A percentile compares a stretch with the other conserved stretches of the same genome.
Evolutionary conservation across 495 filamentous ascomycete species (phyloP).

Genomic region (Hypoxylon crocopeplum): DNA sequence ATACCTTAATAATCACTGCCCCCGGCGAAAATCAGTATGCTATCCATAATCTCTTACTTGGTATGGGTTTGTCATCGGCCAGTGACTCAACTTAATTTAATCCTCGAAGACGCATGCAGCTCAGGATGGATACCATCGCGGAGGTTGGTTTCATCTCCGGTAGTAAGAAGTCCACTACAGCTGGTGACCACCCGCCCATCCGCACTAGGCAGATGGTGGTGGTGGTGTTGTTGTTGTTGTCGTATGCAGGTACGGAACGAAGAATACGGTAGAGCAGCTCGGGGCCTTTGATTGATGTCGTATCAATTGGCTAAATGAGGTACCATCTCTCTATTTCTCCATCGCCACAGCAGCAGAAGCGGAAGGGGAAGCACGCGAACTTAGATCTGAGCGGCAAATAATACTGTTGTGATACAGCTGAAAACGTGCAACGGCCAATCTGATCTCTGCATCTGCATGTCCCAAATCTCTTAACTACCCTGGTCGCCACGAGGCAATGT

Average conservation of each 20-base stretch:
- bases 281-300: constrained; percentile 18
- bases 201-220: constrained; percentile 4
- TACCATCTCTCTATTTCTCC: constrained; percentile 24
- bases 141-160: constrained; percentile 14
- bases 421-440: constrained; percentile 24
- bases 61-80: constrained; percentile 25
- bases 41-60: constrained; percentile 17
- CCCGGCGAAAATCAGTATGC: background rate
- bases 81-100: constrained; percentile 18
- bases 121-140: constrained; percentile 8
- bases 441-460: constrained; percentile 7
- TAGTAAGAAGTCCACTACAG: background rate
- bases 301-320: constrained; percentile 28
- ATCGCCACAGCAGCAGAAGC: background rate
- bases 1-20: too few species aligned
- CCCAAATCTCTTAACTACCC: background rate
- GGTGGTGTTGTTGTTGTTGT: background rate
- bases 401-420: constrained; percentile 26
- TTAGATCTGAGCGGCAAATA: constrained; percentile 27
- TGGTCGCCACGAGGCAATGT: constrained; percentile 27
- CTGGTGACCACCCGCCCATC: constrained; percentile 13
- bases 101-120: background rate
- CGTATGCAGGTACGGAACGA: constrained; percentile 26
- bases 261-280: background rate
- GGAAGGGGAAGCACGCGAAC: constrained; percentile 9